Conservation (phyloP, 345 rosid genomes). For the Acer campestre region DNA sequence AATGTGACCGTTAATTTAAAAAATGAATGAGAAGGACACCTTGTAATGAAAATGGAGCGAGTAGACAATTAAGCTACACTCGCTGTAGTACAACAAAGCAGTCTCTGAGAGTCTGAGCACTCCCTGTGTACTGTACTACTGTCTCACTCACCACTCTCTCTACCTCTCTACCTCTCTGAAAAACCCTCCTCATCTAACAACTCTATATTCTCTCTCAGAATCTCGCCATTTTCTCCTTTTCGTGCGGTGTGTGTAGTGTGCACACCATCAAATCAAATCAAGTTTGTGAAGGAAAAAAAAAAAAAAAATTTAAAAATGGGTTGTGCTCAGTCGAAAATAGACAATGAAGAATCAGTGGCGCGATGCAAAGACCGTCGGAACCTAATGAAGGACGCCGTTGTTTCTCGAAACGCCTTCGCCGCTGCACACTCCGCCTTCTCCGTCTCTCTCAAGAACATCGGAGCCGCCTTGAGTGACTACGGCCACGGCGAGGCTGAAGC, state of each 20-base stretch:
- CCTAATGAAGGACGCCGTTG: conserved; percentile 84
- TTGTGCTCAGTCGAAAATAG: conserved; percentile 88
- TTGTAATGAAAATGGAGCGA: conserved; percentile 29
- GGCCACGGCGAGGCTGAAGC: conserved; percentile 76
- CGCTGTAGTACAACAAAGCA: conserved; percentile 25
- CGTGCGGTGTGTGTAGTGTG: background rate
- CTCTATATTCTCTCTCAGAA: background rate
- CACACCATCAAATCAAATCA: background rate
- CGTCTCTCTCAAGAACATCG: conserved; percentile 72
- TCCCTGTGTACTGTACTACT: background rate
- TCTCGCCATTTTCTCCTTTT: background rate
- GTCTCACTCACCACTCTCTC: conserved; percentile 4
- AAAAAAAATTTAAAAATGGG: conserved; percentile 49
- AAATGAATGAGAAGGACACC: conserved; percentile 26
- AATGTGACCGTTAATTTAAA: conserved; percentile 75
- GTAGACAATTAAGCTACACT: conserved; percentile 27
- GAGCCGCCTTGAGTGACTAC: conserved; percentile 91
- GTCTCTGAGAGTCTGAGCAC: background rate
- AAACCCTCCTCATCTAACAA: background rate
- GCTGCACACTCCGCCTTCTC: conserved; percentile 80
- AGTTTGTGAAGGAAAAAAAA: background rate
- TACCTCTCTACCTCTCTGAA: background rate
- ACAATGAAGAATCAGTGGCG: conserved; percentile 81
- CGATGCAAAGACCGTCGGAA: conserved; percentile 79
- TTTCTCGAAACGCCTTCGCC: conserved; percentile 81